phyloP scores from a whole-genome alignment of 805 yeast species.

The Barnettozyma sp. region DNA sequence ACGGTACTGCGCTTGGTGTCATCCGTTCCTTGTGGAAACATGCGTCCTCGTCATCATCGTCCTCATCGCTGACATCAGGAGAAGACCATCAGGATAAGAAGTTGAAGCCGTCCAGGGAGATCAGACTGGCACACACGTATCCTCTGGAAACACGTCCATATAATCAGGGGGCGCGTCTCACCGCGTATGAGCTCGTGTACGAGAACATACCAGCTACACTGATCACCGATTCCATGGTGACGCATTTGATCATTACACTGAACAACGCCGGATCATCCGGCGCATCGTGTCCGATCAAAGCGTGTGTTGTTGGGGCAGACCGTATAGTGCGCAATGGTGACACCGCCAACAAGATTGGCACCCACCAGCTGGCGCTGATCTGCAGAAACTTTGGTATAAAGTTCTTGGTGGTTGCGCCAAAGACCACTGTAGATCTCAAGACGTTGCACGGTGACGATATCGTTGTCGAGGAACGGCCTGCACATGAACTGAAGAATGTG shows the following conservation, averaged over 20 bases:
- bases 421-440: conserved; percentile 73
- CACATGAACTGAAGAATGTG: conserved; percentile 68
- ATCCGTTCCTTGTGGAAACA: conserved; percentile 61
- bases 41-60: too few species aligned
- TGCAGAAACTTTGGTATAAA: conserved; percentile 57
- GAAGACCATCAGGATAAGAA: not conserved
- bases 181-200: conserved; percentile 83
- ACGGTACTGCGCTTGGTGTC: conserved; percentile 94
- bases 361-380: conserved; percentile 80
- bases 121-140: conserved; percentile 59
- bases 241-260: conserved; percentile 54
- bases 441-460: conserved; percentile 68
- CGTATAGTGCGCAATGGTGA: conserved; percentile 91
- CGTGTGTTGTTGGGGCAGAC: conserved; percentile 84
- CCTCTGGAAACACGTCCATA: conserved; percentile 95
- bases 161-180: conserved; percentile 90
- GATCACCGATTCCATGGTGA: conserved; percentile 87
- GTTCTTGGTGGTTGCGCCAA: conserved; percentile 93
- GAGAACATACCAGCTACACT: conserved; percentile 85
- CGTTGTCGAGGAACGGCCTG: conserved; percentile 81
- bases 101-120: too few species aligned
- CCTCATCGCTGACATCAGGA: too few species aligned
- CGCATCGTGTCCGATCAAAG: conserved; percentile 60
- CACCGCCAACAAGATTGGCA: conserved; percentile 94
- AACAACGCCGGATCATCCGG: conserved; percentile 22